A percentile compares a stretch with the other conserved stretches of the same genome.
These are phyloP conservation scores for Coniochaeta ligniaria DNA, from an alignment of 2,329 filamentous ascomycete genomes.

Conservation along the genomic window DNA sequence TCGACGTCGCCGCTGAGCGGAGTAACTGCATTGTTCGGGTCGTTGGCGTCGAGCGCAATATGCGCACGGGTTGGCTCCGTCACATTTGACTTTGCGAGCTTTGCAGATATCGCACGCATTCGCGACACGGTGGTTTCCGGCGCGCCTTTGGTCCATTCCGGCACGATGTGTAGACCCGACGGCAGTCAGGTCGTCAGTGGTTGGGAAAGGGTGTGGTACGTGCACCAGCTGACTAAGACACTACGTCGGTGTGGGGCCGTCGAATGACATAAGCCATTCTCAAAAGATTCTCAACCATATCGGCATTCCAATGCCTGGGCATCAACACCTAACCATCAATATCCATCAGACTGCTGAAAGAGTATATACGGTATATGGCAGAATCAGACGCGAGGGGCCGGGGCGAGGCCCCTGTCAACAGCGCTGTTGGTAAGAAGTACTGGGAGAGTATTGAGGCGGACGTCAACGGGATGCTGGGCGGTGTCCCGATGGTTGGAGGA, in stretches of 20 bases:
- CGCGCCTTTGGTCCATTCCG: neutral
- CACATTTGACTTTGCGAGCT: slow-evolving; percentile 47
- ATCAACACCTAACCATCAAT: no score
- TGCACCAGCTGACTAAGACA: no score
- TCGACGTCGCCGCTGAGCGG: slow-evolving; percentile 31
- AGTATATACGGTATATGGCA: neutral
- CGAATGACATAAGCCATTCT: no score
- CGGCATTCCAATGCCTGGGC: no score
- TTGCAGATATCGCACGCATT: slow-evolving; percentile 51
- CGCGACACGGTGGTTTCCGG: slow-evolving; percentile 31
- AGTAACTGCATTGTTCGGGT: slow-evolving; percentile 38
- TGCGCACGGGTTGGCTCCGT: slow-evolving; percentile 43
- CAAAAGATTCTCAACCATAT: neutral
- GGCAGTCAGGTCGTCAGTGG: no score
- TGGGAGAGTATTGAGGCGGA: slow-evolving; percentile 38
- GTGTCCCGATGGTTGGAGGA: slow-evolving; percentile 53
- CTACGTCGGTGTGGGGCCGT: no score
- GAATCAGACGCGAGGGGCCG: neutral
- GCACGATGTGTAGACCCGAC: neutral
- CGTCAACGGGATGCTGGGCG: slow-evolving; percentile 72
- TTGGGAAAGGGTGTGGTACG: neutral
- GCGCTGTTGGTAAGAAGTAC: slow-evolving; percentile 32
- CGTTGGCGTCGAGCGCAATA: slow-evolving; percentile 39
- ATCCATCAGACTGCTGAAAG: no score
- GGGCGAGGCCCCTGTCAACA: slow-evolving; percentile 15